phyloP scores from a whole-genome alignment of 2,329 filamentous ascomycete genomes.

The Cladosporium sp. region DNA sequence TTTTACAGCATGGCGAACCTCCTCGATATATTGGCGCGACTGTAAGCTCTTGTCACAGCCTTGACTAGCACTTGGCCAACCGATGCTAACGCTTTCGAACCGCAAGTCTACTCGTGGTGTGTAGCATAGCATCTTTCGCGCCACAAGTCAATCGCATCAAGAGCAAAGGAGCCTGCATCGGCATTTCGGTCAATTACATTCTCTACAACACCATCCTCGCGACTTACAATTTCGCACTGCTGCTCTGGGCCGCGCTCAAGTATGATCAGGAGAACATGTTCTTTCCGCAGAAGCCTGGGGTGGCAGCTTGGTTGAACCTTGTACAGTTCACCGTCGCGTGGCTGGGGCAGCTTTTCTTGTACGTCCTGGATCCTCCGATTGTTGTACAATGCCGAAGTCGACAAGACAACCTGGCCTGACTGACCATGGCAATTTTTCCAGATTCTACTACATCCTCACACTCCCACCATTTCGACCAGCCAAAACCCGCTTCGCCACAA shows the following conservation, averaged over 20 bases:
- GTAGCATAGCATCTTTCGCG: conserved; percentile 2
- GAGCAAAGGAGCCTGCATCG: neutral
- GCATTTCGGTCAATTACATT: neutral
- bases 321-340: neutral
- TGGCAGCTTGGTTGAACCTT: neutral
- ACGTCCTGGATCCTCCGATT: too few species aligned
- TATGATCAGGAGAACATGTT: neutral
- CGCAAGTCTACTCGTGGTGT: neutral
- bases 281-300: neutral
- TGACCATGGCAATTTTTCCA: neutral
- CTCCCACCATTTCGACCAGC: neutral
- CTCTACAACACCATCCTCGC: neutral
- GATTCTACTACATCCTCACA: neutral
- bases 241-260: neutral
- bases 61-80: neutral
- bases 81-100: neutral
- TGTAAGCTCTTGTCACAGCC: neutral
- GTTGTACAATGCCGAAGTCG: too few species aligned
- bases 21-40: neutral
- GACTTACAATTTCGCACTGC: neutral
- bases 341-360: neutral
- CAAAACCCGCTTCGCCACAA: neutral
- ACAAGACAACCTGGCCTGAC: too few species aligned
- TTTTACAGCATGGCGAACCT: neutral
- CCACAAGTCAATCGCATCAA: conserved; percentile 4